A percentile compares a stretch with the other conserved stretches of the same genome.
Evolutionary conservation across 2,329 filamentous ascomycete species (phyloP).

Genomic region (Lasiodiplodia citricola): DNA sequence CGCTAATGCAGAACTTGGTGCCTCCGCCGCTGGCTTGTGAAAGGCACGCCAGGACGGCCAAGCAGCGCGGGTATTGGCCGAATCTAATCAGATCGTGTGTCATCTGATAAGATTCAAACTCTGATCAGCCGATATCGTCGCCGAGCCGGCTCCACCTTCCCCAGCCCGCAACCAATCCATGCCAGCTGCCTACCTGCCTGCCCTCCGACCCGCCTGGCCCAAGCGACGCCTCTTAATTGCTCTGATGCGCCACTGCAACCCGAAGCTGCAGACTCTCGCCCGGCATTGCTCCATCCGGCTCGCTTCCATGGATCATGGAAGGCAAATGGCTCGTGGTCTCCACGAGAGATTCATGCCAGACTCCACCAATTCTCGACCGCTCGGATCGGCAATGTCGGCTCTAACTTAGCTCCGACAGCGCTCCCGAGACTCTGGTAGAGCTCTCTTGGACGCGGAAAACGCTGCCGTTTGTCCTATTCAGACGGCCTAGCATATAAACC

Average conservation of each 20-base stretch:
- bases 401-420: background rate
- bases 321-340: background rate
- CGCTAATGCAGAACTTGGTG: background rate
- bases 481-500: constrained; percentile 6
- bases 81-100: constrained; percentile 13
- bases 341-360: background rate
- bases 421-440: background rate
- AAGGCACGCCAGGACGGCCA: background rate
- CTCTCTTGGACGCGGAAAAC: background rate
- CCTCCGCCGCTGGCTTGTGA: background rate
- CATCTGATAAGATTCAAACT: constrained; percentile 24
- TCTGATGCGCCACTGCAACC: background rate
- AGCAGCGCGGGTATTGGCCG: background rate
- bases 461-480: background rate
- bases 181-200: background rate
- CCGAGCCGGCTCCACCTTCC: constrained; percentile 9
- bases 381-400: constrained; percentile 12
- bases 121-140: constrained; percentile 25
- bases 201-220: background rate
- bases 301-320: background rate
- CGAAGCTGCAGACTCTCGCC: background rate
- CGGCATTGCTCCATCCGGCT: background rate
- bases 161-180: background rate
- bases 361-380: background rate
- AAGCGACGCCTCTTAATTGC: background rate